A percentile compares a stretch with the other conserved stretches of the same genome.
Evolutionary conservation across 148 eudicot species (phyloP).

Genomic region (Vaccinium corymbosum): DNA sequence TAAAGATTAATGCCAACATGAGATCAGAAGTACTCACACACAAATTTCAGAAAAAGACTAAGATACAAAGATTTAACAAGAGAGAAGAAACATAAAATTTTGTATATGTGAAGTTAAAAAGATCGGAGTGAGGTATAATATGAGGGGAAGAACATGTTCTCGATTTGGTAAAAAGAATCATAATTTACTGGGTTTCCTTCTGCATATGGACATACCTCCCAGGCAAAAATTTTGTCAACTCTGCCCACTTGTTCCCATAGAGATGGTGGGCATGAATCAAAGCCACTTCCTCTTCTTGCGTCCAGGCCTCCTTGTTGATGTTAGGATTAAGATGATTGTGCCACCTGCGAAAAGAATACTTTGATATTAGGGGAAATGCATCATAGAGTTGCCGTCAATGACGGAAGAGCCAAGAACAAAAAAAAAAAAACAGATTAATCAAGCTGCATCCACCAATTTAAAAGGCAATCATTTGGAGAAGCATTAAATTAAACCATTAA

Average conservation of each 20-base stretch:
- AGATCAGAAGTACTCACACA: neutral
- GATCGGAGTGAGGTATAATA: neutral
- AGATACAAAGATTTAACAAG: neutral
- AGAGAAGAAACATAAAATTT: neutral
- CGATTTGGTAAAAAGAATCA: neutral
- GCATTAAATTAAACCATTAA: slow-evolving; percentile 7
- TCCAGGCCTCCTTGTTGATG: slow-evolving; percentile 97
- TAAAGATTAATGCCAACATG: neutral
- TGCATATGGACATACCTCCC: slow-evolving; percentile 60
- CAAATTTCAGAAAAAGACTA: neutral
- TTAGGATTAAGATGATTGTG: slow-evolving; percentile 94
- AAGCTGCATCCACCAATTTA: slow-evolving; percentile 12
- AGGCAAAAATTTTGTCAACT: slow-evolving; percentile 76
- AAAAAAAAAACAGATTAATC: neutral
- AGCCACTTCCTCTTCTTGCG: slow-evolving; percentile 86
- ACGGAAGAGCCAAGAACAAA: neutral
- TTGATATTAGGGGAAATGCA: slow-evolving; percentile 17
- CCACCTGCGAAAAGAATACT: slow-evolving; percentile 58
- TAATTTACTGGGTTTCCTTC: slow-evolving; percentile 2
- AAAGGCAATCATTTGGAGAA: slow-evolving; percentile 10
- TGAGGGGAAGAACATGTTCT: neutral
- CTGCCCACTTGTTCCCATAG: slow-evolving; percentile 98
- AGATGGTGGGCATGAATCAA: slow-evolving; percentile 81
- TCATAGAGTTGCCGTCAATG: neutral
- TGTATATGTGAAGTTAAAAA: neutral